Percentiles rank a stretch among this genome's conserved stretches.
Conservation (phyloP, 1,139 yeast genomes). For the Zygotorulaspora mrakii region DNA sequence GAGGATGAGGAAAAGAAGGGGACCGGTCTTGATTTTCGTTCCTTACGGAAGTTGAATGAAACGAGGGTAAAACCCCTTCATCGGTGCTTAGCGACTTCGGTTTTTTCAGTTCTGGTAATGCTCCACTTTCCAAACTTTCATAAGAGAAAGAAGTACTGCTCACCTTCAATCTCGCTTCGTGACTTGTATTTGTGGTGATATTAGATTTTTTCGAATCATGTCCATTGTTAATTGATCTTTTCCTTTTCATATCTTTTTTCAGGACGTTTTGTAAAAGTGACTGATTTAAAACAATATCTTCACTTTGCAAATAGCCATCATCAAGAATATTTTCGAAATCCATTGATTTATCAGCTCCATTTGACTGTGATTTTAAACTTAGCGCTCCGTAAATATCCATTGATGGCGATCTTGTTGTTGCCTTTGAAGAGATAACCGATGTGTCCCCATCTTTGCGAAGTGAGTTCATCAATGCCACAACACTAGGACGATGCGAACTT, state of each 20-base stretch:
- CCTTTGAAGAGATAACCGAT: slow-evolving; percentile 8
- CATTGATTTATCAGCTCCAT: slow-evolving; percentile 9
- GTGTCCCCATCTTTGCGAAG: slow-evolving; percentile 14
- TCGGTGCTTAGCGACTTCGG: slow-evolving; percentile 15
- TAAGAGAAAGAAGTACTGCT: slow-evolving; percentile 6
- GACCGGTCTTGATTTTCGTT: not conserved
- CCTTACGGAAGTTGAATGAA: slow-evolving; percentile 6
- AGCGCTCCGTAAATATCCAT: slow-evolving; percentile 12
- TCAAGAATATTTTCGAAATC: slow-evolving; percentile 15
- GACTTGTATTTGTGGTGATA: slow-evolving; percentile 7
- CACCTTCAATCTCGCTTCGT: slow-evolving; percentile 2
- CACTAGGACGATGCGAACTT: slow-evolving; percentile 18
- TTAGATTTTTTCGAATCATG: slow-evolving; percentile 5
- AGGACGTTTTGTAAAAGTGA: slow-evolving; percentile 22
- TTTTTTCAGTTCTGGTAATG: slow-evolving; percentile 18
- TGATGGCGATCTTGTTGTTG: slow-evolving; percentile 11
- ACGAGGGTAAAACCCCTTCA: slow-evolving; percentile 9
- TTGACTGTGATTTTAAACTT: slow-evolving; percentile 8
- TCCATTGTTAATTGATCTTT: slow-evolving; percentile 19
- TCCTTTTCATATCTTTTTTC: slow-evolving; percentile 30
- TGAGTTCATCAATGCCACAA: slow-evolving; percentile 24
- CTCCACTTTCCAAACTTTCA: slow-evolving; percentile 21
- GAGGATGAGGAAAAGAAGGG: slow-evolving; percentile 1
- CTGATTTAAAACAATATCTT: slow-evolving; percentile 29
- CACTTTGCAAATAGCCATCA: slow-evolving; percentile 26